These are phyloP conservation scores for Cordyceps cicadae DNA, from an alignment of 2,329 filamentous ascomycete genomes.

Conservation along the genomic window DNA sequence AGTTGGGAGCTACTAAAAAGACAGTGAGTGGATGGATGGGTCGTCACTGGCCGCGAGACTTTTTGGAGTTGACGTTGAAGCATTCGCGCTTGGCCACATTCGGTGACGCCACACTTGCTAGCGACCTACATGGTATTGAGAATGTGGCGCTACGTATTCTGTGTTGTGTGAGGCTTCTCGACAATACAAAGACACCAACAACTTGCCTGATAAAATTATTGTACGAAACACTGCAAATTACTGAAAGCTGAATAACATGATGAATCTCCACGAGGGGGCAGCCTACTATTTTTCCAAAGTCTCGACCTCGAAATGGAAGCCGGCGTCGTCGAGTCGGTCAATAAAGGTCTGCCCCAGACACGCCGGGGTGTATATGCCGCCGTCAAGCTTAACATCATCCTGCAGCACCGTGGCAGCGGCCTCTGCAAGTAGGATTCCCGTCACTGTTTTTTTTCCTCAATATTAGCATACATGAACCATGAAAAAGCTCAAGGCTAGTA, in stretches of 20 bases:
- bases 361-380: slow-evolving; percentile 65
- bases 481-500: neutral
- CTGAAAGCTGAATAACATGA: neutral
- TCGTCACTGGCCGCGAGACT: slow-evolving; percentile 9
- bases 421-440: slow-evolving; percentile 54
- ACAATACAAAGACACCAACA: too few relatives aligned
- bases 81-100: slow-evolving; percentile 1
- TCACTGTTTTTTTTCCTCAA: slow-evolving; percentile 40
- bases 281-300: slow-evolving; percentile 13
- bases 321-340: slow-evolving; percentile 51
- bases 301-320: slow-evolving; percentile 54
- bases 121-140: neutral
- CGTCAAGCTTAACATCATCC: slow-evolving; percentile 51
- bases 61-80: neutral
- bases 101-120: neutral
- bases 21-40: neutral
- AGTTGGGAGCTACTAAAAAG: neutral
- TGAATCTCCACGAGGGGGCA: neutral
- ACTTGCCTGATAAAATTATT: neutral
- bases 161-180: too few relatives aligned
- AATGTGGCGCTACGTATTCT: neutral
- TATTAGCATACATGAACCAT: neutral
- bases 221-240: neutral
- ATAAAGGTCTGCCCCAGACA: slow-evolving; percentile 60
- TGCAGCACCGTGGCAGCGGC: slow-evolving; percentile 58